Conservation (phyloP, 1,284 basidiomycete genomes). For the Rhodotorula sp. region DNA sequence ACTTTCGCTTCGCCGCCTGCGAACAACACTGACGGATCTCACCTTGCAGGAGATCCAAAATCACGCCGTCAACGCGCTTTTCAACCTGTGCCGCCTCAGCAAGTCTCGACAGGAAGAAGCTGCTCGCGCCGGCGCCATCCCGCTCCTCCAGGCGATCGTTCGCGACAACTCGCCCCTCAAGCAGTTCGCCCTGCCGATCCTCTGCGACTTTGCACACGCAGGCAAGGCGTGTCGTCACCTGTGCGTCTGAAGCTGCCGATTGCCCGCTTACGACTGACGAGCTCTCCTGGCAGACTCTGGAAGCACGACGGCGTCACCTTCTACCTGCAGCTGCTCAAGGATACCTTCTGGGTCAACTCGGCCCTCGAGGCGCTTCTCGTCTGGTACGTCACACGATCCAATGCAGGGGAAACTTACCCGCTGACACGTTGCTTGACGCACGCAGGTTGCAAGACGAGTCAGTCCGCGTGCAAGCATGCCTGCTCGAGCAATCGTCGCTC, state of each 20-base stretch:
- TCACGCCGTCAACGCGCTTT: constrained; percentile 90
- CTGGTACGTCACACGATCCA: constrained; percentile 61
- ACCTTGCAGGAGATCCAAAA: constrained; percentile 78
- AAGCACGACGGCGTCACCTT: constrained; percentile 53
- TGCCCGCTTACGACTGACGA: background rate
- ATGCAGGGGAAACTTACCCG: too few species aligned
- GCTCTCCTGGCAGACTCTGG: constrained; percentile 35
- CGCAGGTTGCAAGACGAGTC: constrained; percentile 89
- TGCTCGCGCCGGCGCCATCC: constrained; percentile 89
- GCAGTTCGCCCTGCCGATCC: constrained; percentile 92
- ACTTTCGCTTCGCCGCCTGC: background rate
- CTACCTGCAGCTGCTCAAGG: constrained; percentile 80
- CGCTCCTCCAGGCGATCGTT: constrained; percentile 82
- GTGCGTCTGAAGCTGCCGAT: constrained; percentile 49
- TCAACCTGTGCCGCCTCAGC: constrained; percentile 89
- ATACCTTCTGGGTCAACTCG: constrained; percentile 94
- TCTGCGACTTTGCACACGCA: constrained; percentile 91
- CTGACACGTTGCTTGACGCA: background rate
- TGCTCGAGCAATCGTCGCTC: constrained; percentile 66
- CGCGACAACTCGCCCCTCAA: constrained; percentile 84
- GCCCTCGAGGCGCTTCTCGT: constrained; percentile 85
- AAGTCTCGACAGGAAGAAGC: constrained; percentile 94
- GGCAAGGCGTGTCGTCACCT: constrained; percentile 84
- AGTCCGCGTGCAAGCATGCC: constrained; percentile 82
- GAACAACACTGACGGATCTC: background rate